Evolutionary conservation across 306 rosid genomes (phyloP).

Genomic region (Sesbania bispinosa): DNA sequence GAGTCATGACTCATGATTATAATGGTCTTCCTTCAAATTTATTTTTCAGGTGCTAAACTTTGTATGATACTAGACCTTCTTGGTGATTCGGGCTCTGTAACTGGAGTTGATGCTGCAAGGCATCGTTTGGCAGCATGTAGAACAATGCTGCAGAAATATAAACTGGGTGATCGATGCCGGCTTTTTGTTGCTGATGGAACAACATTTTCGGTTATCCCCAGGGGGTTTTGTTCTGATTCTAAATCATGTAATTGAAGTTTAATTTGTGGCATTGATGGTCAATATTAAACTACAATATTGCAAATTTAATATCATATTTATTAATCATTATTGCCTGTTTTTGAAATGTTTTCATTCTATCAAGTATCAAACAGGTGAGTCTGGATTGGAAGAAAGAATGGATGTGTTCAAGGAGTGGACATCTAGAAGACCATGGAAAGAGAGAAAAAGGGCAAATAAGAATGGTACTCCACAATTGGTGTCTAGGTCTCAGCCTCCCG

Average conservation of each 20-base stretch:
- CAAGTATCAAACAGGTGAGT: constrained; percentile 64
- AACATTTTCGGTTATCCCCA: constrained; percentile 59
- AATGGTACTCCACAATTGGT: constrained; percentile 29
- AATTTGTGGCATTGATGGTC: not conserved
- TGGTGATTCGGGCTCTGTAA: constrained; percentile 71
- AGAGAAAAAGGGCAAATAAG: constrained; percentile 61
- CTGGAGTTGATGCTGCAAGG: constrained; percentile 88
- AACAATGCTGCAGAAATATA: constrained; percentile 81
- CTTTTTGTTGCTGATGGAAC: constrained; percentile 92
- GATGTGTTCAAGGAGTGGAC: constrained; percentile 81
- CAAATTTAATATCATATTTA: not conserved
- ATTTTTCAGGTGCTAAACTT: constrained; percentile 80
- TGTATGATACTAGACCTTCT: constrained; percentile 82
- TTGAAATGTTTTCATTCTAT: constrained; percentile 47
- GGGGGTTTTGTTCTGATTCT: constrained; percentile 22
- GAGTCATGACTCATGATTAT: not conserved
- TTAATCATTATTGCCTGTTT: constrained; percentile 6
- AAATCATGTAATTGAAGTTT: constrained; percentile 52
- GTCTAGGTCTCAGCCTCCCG: constrained; percentile 51
- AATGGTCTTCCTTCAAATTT: not conserved
- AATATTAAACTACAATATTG: not conserved
- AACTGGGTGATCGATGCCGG: constrained; percentile 63
- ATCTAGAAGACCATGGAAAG: constrained; percentile 81
- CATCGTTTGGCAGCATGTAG: constrained; percentile 89
- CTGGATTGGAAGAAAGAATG: constrained; percentile 38